Evolutionary conservation across 2,329 filamentous ascomycete species (phyloP), one percentile per base, ranked within the genome.

Genomic region (Rachicladosporium sp.): DNA sequence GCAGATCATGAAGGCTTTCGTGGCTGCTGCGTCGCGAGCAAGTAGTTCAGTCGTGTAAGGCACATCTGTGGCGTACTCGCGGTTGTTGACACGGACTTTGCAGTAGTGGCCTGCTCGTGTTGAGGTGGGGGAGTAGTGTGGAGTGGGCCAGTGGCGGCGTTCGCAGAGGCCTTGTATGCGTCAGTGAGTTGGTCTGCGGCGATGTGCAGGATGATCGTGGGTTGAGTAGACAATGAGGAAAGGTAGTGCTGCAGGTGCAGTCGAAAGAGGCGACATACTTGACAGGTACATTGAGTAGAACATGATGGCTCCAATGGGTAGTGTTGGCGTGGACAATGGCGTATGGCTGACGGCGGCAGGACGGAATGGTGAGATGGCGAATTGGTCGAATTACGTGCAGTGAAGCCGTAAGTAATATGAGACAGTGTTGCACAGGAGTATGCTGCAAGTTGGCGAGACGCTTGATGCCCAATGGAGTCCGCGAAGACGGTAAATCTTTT

Each of bases 1-100:
- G 70, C 89, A 95, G 50, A 95, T 91, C 77, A 94, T 89, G 65
- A 94, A 96, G 42, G 89, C 89, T 46, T 87, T 82, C 76, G 93
- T 93, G 44, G 89, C 89, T 19, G 89, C 89, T 54, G 89, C 91
- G 62, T 96, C 88, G 57, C 87, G 84, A 35, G 89, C 89, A 49
- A 93, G 71, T 36, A 75, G 69, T 59, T 89, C 83, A 46, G 81
- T 83, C 59, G 83, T 78, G 66, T 91, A 93, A 47, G 80, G 75
- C 30, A 82, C 74, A 61, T 94, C 87, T 33, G 88, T 94, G 61
- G 88, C 85, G 67, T 95, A 96, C 68, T 94, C 86, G 57, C 89
- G 82, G 52, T 93, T 93, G 68, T 96, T 95, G 60, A 96, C 89
- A 47, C 91, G 76, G 42, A 94, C 89, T 43, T 87, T 80, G 68